These are phyloP conservation scores for Pyricularia grisea DNA, from an alignment of 2,329 filamentous ascomycete species.

Conservation along the genomic window DNA sequence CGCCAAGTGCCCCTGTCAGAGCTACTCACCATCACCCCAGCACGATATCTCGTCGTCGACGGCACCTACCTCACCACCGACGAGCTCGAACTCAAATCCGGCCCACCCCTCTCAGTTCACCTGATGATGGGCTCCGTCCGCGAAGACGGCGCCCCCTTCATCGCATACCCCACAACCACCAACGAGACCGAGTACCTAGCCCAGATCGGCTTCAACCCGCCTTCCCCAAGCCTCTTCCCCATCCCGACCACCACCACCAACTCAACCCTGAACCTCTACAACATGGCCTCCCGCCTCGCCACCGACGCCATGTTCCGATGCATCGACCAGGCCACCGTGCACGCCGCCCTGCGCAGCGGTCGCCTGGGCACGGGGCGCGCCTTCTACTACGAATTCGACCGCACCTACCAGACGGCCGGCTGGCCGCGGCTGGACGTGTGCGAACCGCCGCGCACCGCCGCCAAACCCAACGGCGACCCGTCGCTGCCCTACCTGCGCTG, in stretches of 20 bases:
- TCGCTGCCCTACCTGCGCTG: conserved; percentile 37
- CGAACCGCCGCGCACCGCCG: conserved; percentile 26
- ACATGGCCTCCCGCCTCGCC: conserved; percentile 40
- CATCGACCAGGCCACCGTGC: conserved; percentile 47
- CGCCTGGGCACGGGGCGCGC: conserved; percentile 31
- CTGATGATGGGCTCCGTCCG: conserved; percentile 46
- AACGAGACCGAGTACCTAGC: conserved; percentile 22
- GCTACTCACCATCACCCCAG: conserved; percentile 34
- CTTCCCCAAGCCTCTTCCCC: conserved; percentile 37
- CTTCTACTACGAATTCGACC: conserved; percentile 53
- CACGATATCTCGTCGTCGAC: conserved; percentile 48
- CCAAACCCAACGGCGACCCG: conserved; percentile 31
- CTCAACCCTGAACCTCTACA: conserved; percentile 43
- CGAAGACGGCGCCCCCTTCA: conserved; percentile 47
- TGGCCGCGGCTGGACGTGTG: conserved; percentile 43
- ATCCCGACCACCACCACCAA: conserved; percentile 32
- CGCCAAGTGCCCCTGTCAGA: conserved; percentile 32
- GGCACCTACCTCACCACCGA: conserved; percentile 40
- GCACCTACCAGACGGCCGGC: conserved; percentile 41
- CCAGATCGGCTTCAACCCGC: conserved; percentile 20
- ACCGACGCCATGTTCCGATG: conserved; percentile 53
- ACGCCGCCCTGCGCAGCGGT: conserved; percentile 31
- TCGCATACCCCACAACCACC: conserved; percentile 30
- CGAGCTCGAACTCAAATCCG: conserved; percentile 31
- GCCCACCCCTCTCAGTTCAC: conserved; percentile 36